phyloP scores from a whole-genome alignment of 345 rosid species.

The Ceriops tagal region DNA sequence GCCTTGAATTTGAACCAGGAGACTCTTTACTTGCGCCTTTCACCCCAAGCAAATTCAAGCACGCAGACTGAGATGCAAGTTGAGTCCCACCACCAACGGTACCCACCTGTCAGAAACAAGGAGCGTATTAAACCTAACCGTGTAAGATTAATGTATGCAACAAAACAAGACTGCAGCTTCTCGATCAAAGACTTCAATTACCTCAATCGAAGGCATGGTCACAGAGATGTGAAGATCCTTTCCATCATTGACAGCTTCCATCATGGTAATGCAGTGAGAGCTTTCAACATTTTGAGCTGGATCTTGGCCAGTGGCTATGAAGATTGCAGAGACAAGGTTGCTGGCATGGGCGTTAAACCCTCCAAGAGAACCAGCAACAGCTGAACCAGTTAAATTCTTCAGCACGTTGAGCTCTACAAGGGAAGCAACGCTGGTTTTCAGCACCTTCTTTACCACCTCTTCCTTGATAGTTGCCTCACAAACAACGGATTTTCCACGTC shows the following conservation, averaged over 20 bases:
- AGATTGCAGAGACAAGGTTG: slow-evolving; percentile 80
- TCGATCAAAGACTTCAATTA: slow-evolving; percentile 6
- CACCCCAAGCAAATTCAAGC: slow-evolving; percentile 71
- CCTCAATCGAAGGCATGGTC: slow-evolving; percentile 87
- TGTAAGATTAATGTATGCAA: background rate
- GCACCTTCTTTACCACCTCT: slow-evolving; percentile 67
- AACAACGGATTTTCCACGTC: slow-evolving; percentile 84
- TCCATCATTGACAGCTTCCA: slow-evolving; percentile 81
- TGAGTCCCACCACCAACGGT: slow-evolving; percentile 94
- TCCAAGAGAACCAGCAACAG: slow-evolving; percentile 80
- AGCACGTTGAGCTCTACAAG: slow-evolving; percentile 81
- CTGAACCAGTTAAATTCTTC: slow-evolving; percentile 81
- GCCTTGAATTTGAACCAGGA: slow-evolving; percentile 70
- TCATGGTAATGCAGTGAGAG: slow-evolving; percentile 89
- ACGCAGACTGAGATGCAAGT: slow-evolving; percentile 82
- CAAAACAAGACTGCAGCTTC: background rate
- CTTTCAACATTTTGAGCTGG: slow-evolving; percentile 91
- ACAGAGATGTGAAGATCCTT: slow-evolving; percentile 79
- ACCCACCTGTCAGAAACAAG: slow-evolving; percentile 49
- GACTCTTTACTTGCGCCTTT: slow-evolving; percentile 67
- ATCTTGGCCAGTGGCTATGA: slow-evolving; percentile 86
- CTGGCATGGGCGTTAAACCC: slow-evolving; percentile 92
- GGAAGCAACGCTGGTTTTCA: slow-evolving; percentile 68
- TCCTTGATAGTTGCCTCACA: slow-evolving; percentile 81
- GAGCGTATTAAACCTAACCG: background rate